phyloP scores from a whole-genome alignment of 176 grass and related monocot genomes.

The Tillandsia leiboldiana region DNA sequence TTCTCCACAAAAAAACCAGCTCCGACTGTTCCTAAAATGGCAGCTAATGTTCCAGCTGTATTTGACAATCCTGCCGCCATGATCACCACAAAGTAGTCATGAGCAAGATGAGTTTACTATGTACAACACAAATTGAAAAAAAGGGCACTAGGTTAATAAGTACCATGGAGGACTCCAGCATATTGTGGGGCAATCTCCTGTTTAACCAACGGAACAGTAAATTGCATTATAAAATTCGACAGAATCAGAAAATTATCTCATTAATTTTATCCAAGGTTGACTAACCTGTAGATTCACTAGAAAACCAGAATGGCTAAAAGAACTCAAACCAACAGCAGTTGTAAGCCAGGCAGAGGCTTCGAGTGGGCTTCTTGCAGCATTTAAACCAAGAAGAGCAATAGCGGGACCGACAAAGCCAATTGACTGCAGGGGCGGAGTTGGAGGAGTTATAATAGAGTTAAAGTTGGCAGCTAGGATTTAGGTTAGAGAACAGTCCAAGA shows the following conservation, averaged over 20 bases:
- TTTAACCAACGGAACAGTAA: constrained; percentile 16
- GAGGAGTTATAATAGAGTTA: constrained; percentile 6
- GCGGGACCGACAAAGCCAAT: constrained; percentile 92
- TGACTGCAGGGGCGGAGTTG: constrained; percentile 38
- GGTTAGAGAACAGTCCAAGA: neutral
- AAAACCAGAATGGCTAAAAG: constrained; percentile 96
- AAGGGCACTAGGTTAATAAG: neutral
- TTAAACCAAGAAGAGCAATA: constrained; percentile 74
- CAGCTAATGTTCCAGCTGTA: constrained; percentile 86
- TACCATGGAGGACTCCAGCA: constrained; percentile 91
- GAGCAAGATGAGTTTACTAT: neutral
- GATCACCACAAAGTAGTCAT: neutral
- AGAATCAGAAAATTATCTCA: constrained; percentile 5
- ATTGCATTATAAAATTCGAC: constrained; percentile 9
- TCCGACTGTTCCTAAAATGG: constrained; percentile 86
- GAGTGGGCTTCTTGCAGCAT: constrained; percentile 61
- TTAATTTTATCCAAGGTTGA: constrained; percentile 2
- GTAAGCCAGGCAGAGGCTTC: constrained; percentile 88
- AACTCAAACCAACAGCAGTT: constrained; percentile 76
- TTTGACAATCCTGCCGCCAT: constrained; percentile 75
- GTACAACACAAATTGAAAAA: no score
- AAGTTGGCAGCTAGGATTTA: constrained; percentile 5
- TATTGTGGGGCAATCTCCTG: constrained; percentile 94
- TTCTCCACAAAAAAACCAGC: constrained; percentile 90
- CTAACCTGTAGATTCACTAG: constrained; percentile 90